Base-by-base conservation (phyloP, 441 rosid species). In the Capsella rubella region DNA sequence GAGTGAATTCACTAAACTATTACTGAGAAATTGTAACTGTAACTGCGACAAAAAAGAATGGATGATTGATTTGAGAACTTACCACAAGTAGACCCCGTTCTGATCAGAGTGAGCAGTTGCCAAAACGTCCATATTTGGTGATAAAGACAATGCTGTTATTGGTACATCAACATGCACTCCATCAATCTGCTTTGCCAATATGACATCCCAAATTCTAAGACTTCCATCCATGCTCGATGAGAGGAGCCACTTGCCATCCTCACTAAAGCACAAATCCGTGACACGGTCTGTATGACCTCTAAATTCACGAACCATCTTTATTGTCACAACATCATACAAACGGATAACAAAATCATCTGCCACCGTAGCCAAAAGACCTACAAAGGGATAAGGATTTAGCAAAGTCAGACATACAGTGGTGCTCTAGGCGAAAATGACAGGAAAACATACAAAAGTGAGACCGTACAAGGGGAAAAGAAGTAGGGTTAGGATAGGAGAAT, bases 161-260 rank as follows among this genome's bases (percentile, higher is more conserved):
- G 98, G 72, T 31, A 90, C 87, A 70, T 89, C 96, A 35, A 93
- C 97, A 74, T 79, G 86, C 42, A 93, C 71, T 35, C 97, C 98
- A 83, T 95, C 99, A 55, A 96, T 89, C 82, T 96, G 98, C 74
- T 90, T 90, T 10, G 95, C 97, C 64, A 93, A 81, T 73, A 93
- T 84, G 51, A 91, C 84, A 86, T 96, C 98, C 98, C 98, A 96
- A 59, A 91, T 82, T 78, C 97, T 86, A 51, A 93, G 87, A 72
- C 90, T 96, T 59, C 98, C 96, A 78, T 96, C 98, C 99, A 93
- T 93, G 78, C 99, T 89, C 64, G 94, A 87, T 65, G 97, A 93
- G 76, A 93, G 67, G 54, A 96, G 88, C 99, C 99, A 96, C 81
- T 96, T 96, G 54, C 99, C 98, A 84, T 93, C 97, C 80, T 90